Conservation (phyloP, 208 protist species). For the Plasmodiophora brassicae region DNA sequence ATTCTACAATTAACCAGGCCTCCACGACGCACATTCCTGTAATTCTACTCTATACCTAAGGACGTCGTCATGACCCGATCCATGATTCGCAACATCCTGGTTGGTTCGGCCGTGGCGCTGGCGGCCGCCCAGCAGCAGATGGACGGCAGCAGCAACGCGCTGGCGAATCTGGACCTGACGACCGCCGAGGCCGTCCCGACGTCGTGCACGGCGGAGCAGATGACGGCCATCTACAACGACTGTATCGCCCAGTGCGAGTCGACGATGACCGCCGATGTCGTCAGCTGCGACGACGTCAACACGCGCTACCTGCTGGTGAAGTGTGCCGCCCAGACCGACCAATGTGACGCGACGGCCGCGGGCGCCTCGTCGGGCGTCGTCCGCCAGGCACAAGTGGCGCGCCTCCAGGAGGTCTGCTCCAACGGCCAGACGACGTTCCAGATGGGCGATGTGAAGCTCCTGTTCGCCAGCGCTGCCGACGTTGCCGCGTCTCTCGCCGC, state of each 20-base stretch:
- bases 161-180: background rate
- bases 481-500: background rate
- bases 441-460: background rate
- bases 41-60: conserved; percentile 12
- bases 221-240: background rate
- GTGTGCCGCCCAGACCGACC: background rate
- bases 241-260: background rate
- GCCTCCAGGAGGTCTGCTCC: conserved; percentile 5
- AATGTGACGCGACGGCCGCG: background rate
- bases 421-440: background rate
- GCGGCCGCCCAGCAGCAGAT: background rate
- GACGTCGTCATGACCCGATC: background rate
- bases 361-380: background rate
- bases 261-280: background rate
- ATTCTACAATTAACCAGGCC: conserved; percentile 15
- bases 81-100: background rate
- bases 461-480: background rate
- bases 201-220: background rate
- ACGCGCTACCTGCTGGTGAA: conserved; percentile 2
- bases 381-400: background rate
- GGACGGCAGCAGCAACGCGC: too few relatives aligned
- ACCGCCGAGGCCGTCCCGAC: conserved; percentile 8
- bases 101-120: background rate
- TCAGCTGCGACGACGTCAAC: conserved; percentile 1
- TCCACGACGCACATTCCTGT: background rate